Evolutionary conservation across 257 asterid species (phyloP), one percentile per base, ranked within the genome.

Genomic region (Penstemon davidsonii): DNA sequence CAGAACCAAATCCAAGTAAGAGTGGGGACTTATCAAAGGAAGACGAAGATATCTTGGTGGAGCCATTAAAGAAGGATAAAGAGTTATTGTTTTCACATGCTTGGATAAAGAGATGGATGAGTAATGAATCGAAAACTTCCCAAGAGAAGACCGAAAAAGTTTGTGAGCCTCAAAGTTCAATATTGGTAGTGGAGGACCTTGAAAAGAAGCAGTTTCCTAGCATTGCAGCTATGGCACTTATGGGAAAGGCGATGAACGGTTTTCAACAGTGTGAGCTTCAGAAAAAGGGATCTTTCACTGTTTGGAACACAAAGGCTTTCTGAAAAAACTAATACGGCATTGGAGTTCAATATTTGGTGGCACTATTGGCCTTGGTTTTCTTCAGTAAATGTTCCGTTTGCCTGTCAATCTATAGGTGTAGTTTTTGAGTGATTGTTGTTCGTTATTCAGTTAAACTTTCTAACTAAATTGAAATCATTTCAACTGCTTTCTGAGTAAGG

Each of bases 51-150:
- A 49, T 72, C 66, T 71, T 59, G n/a, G 1, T 51, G 58, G 77
- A 58, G 11, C 52, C 59, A 41, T 7, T 45, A 19, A 74, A 62
- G 75, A 77, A 66, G 13, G 66, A 60, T 60, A 71, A 55, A 13
- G 79, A 75, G 46, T n/a, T 73, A 38, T 65, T 81, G 73, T 78
- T 74, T 60, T 86, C 96, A 45, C 75, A 82, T 15, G 56, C 82
- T 58, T 92, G 98, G 98, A 86, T 92, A 74, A 82, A 81, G 46
- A 92, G 96, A 76, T 82, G 92, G 94, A 69, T 77, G 42, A 75
- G 39, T 37, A 66, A 76, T 43, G 78, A 72, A 52, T 64, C 78
- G 5, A 72, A 44, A 50, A 10, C 38, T 3, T 53, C 78, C 8
- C 63, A 39, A 56, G 71, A 67, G 76, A 71, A 77, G 66, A 64